Conservation (phyloP, 2,329 filamentous ascomycete species). For the Ascochyta viciae-villosae region DNA sequence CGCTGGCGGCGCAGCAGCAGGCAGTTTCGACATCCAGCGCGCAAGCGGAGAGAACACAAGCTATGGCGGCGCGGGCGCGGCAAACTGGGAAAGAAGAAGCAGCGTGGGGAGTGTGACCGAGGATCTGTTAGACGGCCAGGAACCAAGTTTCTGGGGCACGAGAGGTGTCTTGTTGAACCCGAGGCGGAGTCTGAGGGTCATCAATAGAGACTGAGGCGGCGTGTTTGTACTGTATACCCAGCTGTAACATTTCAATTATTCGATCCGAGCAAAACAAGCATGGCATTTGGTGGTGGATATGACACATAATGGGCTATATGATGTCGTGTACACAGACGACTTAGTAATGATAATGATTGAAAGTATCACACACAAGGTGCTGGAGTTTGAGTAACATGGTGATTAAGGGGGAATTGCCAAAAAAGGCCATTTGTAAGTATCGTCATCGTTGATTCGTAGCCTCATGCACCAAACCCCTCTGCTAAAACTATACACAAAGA, state of each 20-base stretch:
- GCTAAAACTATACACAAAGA: too few species aligned
- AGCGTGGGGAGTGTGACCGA: constrained; percentile 60
- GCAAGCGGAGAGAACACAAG: constrained; percentile 22
- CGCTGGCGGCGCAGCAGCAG: constrained; percentile 26
- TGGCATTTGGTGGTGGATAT: background rate
- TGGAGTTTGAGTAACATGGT: too few species aligned
- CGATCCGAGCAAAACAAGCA: background rate
- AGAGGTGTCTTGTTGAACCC: constrained; percentile 69
- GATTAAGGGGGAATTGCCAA: background rate
- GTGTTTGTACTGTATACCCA: constrained; percentile 3
- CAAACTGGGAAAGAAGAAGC: constrained; percentile 45
- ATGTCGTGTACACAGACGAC: constrained; percentile 1
- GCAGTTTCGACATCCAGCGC: constrained; percentile 28
- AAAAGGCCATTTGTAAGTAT: too few species aligned
- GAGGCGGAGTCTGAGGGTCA: constrained; percentile 71
- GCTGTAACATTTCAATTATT: background rate
- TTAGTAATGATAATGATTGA: constrained; percentile 5
- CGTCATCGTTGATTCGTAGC: too few species aligned
- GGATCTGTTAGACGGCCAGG: constrained; percentile 66
- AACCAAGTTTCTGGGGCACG: constrained; percentile 73
- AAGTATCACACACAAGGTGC: too few species aligned
- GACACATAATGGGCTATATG: background rate
- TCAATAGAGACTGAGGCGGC: constrained; percentile 62
- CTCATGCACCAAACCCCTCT: too few species aligned
- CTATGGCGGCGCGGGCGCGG: constrained; percentile 27